phyloP scores from a whole-genome alignment of 2,329 filamentous ascomycete species.

The Talaromyces funiculosus region DNA sequence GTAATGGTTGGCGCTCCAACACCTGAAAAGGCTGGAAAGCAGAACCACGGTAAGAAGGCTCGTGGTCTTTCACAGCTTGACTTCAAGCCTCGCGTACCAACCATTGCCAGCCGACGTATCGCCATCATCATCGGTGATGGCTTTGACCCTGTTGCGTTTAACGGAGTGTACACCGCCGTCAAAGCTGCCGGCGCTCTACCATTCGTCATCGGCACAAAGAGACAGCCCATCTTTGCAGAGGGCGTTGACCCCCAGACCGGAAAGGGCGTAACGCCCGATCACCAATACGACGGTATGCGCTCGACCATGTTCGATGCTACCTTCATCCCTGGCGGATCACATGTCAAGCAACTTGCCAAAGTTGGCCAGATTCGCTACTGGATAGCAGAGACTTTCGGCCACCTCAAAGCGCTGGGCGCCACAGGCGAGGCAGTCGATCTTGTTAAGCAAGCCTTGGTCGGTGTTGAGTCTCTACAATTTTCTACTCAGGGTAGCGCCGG shows the following conservation, averaged over 20 bases:
- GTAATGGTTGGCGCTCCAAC: slow-evolving; percentile 60
- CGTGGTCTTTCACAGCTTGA: slow-evolving; percentile 69
- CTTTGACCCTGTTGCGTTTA: slow-evolving; percentile 54
- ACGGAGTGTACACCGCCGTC: slow-evolving; percentile 58
- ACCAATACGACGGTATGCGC: slow-evolving; percentile 72
- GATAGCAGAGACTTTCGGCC: slow-evolving; percentile 73
- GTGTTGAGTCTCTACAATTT: slow-evolving; percentile 45
- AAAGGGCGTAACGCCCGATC: slow-evolving; percentile 55
- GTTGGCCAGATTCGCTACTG: slow-evolving; percentile 71
- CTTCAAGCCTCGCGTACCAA: slow-evolving; percentile 56
- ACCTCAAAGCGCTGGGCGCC: slow-evolving; percentile 72
- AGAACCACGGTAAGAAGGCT: slow-evolving; percentile 63
- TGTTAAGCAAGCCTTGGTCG: slow-evolving; percentile 45
- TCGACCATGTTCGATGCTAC: slow-evolving; percentile 72
- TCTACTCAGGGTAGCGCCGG: slow-evolving; percentile 39
- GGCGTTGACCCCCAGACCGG: slow-evolving; percentile 40
- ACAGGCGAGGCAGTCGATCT: slow-evolving; percentile 66
- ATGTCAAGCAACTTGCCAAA: slow-evolving; percentile 58
- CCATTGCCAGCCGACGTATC: slow-evolving; percentile 64
- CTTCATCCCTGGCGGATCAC: slow-evolving; percentile 61
- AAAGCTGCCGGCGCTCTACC: slow-evolving; percentile 59
- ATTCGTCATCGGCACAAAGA: slow-evolving; percentile 63
- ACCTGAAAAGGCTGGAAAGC: slow-evolving; percentile 48
- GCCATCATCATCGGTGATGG: slow-evolving; percentile 43
- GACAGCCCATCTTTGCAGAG: slow-evolving; percentile 60